Percentiles rank a stretch among this genome's conserved stretches.
phyloP scores from a whole-genome alignment of 495 filamentous ascomycete species.

The Jackrogersella minutella region DNA sequence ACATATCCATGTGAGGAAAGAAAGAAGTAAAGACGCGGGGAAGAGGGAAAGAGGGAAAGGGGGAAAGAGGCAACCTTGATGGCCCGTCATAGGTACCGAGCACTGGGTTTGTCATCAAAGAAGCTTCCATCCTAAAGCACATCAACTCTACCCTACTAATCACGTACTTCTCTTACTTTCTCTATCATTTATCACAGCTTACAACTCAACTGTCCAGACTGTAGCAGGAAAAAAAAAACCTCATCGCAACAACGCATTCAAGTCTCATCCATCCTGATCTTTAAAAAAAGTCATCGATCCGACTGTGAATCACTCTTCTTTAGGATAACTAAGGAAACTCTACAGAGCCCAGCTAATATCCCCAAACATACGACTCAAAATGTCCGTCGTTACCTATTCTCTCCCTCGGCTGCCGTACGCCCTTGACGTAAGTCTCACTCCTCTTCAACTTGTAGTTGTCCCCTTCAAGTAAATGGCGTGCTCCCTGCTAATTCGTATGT shows the following conservation, averaged over 20 bases:
- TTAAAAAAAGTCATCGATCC: neutral
- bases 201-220: neutral
- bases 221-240: constrained; percentile 1
- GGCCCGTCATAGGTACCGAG: neutral
- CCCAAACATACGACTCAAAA: constrained; percentile 25
- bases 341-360: neutral
- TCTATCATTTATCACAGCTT: constrained; percentile 3
- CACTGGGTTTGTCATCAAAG: constrained; percentile 24
- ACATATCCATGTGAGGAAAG: neutral
- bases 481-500: constrained; percentile 16
- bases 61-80: constrained; percentile 36
- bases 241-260: neutral
- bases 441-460: neutral
- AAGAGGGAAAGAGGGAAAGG: too few relatives aligned
- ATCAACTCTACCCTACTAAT: neutral
- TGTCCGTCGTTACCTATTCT: constrained; percentile 45
- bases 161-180: neutral
- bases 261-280: neutral
- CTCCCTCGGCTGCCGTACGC: constrained; percentile 55
- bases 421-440: constrained; percentile 52
- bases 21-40: constrained; percentile 18
- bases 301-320: neutral
- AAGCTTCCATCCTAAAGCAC: constrained; percentile 4
- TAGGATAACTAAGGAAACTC: neutral
- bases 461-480: neutral